Base-by-base conservation (phyloP, 106 monocot genomes). In the Apostasia shenzhenica region DNA sequence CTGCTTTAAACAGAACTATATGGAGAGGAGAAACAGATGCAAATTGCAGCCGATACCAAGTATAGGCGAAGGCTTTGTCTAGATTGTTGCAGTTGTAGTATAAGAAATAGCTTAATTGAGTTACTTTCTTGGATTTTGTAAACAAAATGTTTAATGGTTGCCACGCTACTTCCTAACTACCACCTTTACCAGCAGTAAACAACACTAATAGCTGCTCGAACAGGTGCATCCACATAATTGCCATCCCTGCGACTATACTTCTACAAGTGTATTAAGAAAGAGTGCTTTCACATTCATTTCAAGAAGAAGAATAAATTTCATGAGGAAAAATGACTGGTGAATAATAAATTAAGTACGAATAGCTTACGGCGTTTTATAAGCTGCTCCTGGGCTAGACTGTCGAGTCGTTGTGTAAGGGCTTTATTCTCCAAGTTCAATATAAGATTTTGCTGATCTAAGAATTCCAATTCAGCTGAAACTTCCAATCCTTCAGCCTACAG, bases 371-470 rank as follows among this genome's bases (percentile, higher is more conserved):
- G 69, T 74, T 86, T 90, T 53, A 90, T 76, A 54, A 78, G 76
- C 41, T 90, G 85, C 67, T 86, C 81, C 44, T 90, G 83, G 9
- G 83, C 61, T 9, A 90, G 46, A 63, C 81, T 83, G 53, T 90
- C 83, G 12, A 90, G 45, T 41, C 86, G 63, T 57, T 83, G 83
- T 59, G 81, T 90, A 45, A 90, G 78, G 40, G 83, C 68, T 66
- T 86, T 78, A 69, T 90, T 90, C 62, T 90, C 90, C 67, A 91
- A 81, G 74, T 66, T 79, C 55, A 91, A 42, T 47, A 91, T 87
- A 42, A 87, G 58, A 79, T 87, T 91, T 14, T 87, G 84, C 44
- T 73, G 72, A 54, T 80, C 79, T 42, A 87, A 48, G 78, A 87
- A 91, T 44, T 81, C 77, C 69, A 91, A 37, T 77, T 86, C 81